These are phyloP conservation scores for Nicotiana benthamiana DNA, from an alignment of 257 asterid species.

Conservation along the genomic window DNA sequence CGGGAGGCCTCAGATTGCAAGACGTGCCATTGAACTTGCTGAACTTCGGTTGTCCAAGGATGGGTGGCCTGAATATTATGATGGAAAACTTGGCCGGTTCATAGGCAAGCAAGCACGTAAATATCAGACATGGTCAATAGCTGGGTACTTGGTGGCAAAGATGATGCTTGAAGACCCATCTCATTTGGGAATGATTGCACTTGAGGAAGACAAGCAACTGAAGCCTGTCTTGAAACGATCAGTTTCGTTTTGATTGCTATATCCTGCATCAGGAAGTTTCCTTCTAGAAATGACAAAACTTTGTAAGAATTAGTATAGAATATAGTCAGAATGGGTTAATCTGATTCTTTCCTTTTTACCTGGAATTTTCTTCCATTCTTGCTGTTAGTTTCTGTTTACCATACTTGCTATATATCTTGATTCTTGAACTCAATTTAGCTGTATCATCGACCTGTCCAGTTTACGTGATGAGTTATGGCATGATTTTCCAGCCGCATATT, in stretches of 20 bases:
- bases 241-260: slow-evolving; percentile 23
- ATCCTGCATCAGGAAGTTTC: not conserved
- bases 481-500: not conserved
- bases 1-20: slow-evolving; percentile 56
- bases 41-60: slow-evolving; percentile 51
- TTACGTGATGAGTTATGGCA: not conserved
- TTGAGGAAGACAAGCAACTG: slow-evolving; percentile 52
- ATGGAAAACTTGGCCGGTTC: slow-evolving; percentile 47
- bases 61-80: slow-evolving; percentile 68
- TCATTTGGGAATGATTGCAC: slow-evolving; percentile 54
- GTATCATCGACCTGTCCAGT: not conserved
- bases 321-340: not conserved
- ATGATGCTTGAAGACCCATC: slow-evolving; percentile 70
- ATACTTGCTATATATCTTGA: not conserved
- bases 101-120: slow-evolving; percentile 60
- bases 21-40: slow-evolving; percentile 55
- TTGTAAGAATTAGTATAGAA: not conserved
- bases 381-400: not conserved
- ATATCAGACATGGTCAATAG: slow-evolving; percentile 58
- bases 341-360: not conserved
- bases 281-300: not conserved
- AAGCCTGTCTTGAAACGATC: slow-evolving; percentile 51
- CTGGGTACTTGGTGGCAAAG: slow-evolving; percentile 62
- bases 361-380: not conserved
- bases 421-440: not conserved